Base-by-base conservation (phyloP, 2,329 filamentous ascomycete genomes). In the Fusarium sp. region DNA sequence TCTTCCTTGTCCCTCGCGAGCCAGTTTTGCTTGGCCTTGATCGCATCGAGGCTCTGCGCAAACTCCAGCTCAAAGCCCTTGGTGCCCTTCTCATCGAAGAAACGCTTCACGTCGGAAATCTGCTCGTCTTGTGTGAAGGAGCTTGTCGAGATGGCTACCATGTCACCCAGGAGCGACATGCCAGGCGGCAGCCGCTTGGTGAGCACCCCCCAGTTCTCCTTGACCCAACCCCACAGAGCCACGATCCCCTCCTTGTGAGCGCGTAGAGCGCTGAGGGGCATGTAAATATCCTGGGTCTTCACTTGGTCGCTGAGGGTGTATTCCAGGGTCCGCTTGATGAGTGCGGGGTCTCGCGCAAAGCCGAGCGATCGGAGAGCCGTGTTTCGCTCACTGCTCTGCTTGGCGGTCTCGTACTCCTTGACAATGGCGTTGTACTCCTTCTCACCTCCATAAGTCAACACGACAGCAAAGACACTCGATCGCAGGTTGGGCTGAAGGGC, bases 401-500 rank as follows among this genome's bases (percentile, higher is more conserved):
- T 91, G 32, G 69, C 69, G 7, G 69, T 72, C 52, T 72, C 60
- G 9, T 72, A 72, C 38, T 72, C 69, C 53, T 71, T 72, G 29
- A 72, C n/a, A 5, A 72, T 42, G 32, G 67, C 69, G 31, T 72
- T 67, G 49, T 72, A 72, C 47, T 72, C 69, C 8, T 67, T 89
- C 72, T 90, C 88, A 61, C 92, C 93, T 51, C 94, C 94, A 72
- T 94, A 88, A 72, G 91, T 90, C 69, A 98, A 79, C 13, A 86
- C 90, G 73, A 97, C 92, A 64, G 88, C 87, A 76, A 96, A 97
- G 11, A 97, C 93, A 69, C 90, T 92, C 59, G 88, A 88, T 43
- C 93, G 88, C 55, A 98, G 88, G 78, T 98, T 98, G 47, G 94
- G 93, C 79, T 97, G 93, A 59, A 98, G 88, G 28, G 94, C 93